Base-by-base conservation (phyloP, 2,329 filamentous ascomycete genomes). In the Cryphonectria parasitica region DNA sequence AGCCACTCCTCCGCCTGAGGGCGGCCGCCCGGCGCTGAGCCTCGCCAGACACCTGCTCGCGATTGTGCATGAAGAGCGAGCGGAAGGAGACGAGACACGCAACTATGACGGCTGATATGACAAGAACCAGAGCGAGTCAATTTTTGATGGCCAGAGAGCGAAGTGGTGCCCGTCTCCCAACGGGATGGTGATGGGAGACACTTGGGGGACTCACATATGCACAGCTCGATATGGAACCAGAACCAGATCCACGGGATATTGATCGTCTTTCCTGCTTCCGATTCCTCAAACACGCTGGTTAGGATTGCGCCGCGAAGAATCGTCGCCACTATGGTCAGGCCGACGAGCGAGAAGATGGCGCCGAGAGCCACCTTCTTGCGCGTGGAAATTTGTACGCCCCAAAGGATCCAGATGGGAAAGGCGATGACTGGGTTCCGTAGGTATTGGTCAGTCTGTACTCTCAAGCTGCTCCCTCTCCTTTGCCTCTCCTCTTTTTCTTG, bases 231-330 rank as follows among this genome's bases (percentile, higher is more conserved):
- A 22, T 72, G 71, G 4, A 72, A 72, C 71, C 71, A 72, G 45
- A 72, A 72, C 71, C 71, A 72, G n/a, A 72, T 69, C 71, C 71
- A 72, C 1, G 71, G 71, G 34, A 72, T 70, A 52, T 72, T 72
- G 39, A 72, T 70, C 0, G 71, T 72, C 31, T 66, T 70, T 1
- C 71, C 71, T 10, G 56, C 5, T 11, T 60, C 66, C 1, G 71
- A 70, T 17, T 67, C 43, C n/a, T 69, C 63, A 13, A 72, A 72
- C 0, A 72, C 71, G 11, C 69, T 69, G 10, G 68, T 72, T 17
- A 72, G n/a, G 19, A 72, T 49, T 1, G 71, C 71, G 1, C 71
- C 71, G 2, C 71, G 65, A 0, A 72, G 71, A 22, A 72, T 67
- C 7, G 71, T 70, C 45, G 71, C 71, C 10, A 70, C 71, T 3